Conservation (phyloP, 2,329 filamentous ascomycete species). For the Fusarium ambrosium region DNA sequence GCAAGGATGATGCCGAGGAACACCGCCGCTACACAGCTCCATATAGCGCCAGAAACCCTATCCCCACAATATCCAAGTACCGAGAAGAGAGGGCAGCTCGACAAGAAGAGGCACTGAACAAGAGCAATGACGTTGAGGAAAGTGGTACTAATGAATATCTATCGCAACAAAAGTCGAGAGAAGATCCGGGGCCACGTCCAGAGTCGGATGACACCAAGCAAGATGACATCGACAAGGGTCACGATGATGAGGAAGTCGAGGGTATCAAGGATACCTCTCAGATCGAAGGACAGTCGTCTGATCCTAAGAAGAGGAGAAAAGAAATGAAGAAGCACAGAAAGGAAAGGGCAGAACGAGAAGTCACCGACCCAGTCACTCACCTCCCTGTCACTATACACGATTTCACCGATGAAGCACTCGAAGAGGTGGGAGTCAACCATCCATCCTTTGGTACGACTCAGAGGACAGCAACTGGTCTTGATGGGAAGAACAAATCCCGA, state of each 20-base stretch:
- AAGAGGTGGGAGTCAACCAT: slow-evolving; percentile 50
- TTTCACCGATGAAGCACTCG: slow-evolving; percentile 73
- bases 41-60: slow-evolving; percentile 58
- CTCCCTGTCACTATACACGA: slow-evolving; percentile 77
- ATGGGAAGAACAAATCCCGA: slow-evolving; percentile 56
- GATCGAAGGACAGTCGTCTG: slow-evolving; percentile 52
- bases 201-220: slow-evolving; percentile 33
- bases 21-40: slow-evolving; percentile 55
- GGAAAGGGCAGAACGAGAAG: slow-evolving; percentile 67
- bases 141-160: slow-evolving; percentile 17
- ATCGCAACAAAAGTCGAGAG: slow-evolving; percentile 30
- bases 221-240: slow-evolving; percentile 21
- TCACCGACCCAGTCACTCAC: slow-evolving; percentile 81
- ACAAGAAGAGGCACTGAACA: slow-evolving; percentile 55
- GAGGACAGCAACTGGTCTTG: slow-evolving; percentile 55
- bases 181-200: slow-evolving; percentile 14
- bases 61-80: slow-evolving; percentile 65
- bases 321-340: slow-evolving; percentile 60
- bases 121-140: slow-evolving; percentile 40
- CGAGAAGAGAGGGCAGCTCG: slow-evolving; percentile 61
- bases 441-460: slow-evolving; percentile 54
- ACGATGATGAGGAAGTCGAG: slow-evolving; percentile 26
- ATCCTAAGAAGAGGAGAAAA: slow-evolving; percentile 63
- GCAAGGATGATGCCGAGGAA: slow-evolving; percentile 55
- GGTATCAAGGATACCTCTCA: slow-evolving; percentile 53